Percentiles rank a stretch among this genome's conserved stretches.
Conservation (phyloP, 1,139 yeast species). For the Nakaseomyces uthaithaninus region DNA sequence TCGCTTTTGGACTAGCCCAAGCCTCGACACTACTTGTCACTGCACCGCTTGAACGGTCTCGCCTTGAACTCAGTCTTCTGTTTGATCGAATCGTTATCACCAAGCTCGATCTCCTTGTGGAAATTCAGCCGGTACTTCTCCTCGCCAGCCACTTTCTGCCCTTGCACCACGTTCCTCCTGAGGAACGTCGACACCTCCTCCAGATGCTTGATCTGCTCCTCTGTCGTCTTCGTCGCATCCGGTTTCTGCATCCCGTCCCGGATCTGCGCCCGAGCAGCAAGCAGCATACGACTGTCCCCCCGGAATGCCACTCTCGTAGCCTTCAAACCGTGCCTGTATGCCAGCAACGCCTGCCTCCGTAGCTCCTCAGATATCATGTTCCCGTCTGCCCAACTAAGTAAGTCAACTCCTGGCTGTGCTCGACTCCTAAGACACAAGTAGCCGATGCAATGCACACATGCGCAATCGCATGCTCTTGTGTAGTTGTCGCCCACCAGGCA, state of each 20-base stretch:
- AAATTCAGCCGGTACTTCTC: constrained; percentile 48
- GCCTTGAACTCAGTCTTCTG: constrained; percentile 17
- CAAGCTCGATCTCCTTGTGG: constrained; percentile 77
- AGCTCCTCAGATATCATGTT: constrained; percentile 1
- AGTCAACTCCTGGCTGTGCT: too few relatives aligned
- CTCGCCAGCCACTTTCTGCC: constrained; percentile 45
- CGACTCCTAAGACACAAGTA: too few relatives aligned
- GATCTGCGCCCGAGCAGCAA: constrained; percentile 59
- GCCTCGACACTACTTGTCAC: constrained; percentile 3
- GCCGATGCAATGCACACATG: too few relatives aligned
- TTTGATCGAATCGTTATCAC: constrained; percentile 68
- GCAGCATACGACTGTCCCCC: constrained; percentile 45
- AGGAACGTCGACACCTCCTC: constrained; percentile 65
- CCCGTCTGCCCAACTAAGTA: too few relatives aligned
- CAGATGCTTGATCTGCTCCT: constrained; percentile 52
- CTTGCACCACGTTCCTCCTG: constrained; percentile 76
- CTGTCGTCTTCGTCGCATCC: constrained; percentile 32
- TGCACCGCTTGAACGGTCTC: constrained; percentile 8
- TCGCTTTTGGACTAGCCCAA: too few relatives aligned
- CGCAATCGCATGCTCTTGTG: too few relatives aligned
- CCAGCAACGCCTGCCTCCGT: constrained; percentile 36
- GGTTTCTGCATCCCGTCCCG: constrained; percentile 47
- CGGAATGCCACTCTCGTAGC: constrained; percentile 65
- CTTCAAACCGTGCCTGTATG: constrained; percentile 62
- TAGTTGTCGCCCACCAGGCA: too few relatives aligned